Evolutionary conservation across 148 eudicot species (phyloP).

Genomic region (Vaccinium darrowii): DNA sequence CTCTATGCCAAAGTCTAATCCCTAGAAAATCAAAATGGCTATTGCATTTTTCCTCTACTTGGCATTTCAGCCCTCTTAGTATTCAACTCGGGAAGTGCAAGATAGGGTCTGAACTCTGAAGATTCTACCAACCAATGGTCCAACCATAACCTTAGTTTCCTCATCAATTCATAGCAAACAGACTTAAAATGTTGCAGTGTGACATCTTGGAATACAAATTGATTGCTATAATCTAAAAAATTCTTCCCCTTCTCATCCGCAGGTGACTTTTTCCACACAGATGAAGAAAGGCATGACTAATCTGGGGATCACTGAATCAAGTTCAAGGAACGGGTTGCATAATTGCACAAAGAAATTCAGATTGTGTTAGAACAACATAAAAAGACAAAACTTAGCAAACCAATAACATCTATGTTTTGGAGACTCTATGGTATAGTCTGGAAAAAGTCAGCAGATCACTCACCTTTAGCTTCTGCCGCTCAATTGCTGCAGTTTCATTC

Average conservation of each 20-base stretch:
- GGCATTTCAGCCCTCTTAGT: slow-evolving; percentile 2
- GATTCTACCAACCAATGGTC: background rate
- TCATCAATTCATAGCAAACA: background rate
- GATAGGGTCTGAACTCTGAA: background rate
- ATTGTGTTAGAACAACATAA: background rate
- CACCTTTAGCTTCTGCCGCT: slow-evolving; percentile 67
- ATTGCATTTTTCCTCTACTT: background rate
- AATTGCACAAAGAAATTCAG: too few species aligned
- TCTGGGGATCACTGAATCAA: too few species aligned
- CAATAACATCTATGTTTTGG: background rate
- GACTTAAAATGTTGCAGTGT: background rate
- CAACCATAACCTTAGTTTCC: background rate
- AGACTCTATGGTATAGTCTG: background rate
- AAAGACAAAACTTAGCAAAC: background rate
- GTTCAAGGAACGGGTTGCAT: too few species aligned
- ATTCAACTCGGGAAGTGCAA: background rate
- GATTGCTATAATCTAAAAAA: background rate
- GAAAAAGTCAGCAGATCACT: background rate
- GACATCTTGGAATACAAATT: background rate
- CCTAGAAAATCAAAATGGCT: background rate
- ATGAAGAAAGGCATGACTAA: background rate
- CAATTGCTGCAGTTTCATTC: slow-evolving; percentile 28
- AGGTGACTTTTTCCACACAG: background rate
- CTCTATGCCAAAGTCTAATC: background rate
- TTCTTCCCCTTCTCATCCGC: background rate